A percentile compares a stretch with the other conserved stretches of the same genome.
phyloP scores from a whole-genome alignment of 2,329 filamentous ascomycete genomes.

The Teratosphaeria nubilosa region DNA sequence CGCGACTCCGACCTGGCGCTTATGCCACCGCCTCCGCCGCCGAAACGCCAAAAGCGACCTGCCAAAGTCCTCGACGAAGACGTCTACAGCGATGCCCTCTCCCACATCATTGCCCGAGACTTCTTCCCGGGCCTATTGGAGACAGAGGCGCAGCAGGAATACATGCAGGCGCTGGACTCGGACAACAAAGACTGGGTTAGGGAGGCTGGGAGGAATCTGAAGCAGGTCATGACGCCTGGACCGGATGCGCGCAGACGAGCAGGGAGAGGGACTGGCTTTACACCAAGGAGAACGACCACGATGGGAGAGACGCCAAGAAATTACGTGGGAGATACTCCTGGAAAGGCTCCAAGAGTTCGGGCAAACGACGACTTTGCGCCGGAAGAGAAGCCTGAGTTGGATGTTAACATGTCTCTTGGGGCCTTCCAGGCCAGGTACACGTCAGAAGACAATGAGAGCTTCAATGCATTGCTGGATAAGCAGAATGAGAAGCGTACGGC shows the following conservation, averaged over 20 bases:
- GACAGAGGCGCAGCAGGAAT: slow-evolving; percentile 79
- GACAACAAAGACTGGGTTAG: slow-evolving; percentile 78
- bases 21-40: slow-evolving; percentile 81
- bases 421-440: slow-evolving; percentile 90
- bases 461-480: slow-evolving; percentile 82
- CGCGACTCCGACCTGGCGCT: slow-evolving; percentile 55
- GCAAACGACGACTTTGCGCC: slow-evolving; percentile 22
- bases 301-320: slow-evolving; percentile 25
- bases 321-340: slow-evolving; percentile 64
- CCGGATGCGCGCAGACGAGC: slow-evolving; percentile 35
- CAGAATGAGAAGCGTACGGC: slow-evolving; percentile 77
- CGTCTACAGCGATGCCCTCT: slow-evolving; percentile 79
- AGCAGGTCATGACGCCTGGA: slow-evolving; percentile 72
- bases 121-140: slow-evolving; percentile 91
- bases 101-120: slow-evolving; percentile 89
- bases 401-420: slow-evolving; percentile 70
- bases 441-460: slow-evolving; percentile 95
- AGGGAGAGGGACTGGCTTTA: slow-evolving; percentile 30
- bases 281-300: slow-evolving; percentile 13
- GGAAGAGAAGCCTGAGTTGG: slow-evolving; percentile 42
- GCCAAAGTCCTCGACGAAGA: slow-evolving; percentile 86
- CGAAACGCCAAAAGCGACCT: slow-evolving; percentile 86
- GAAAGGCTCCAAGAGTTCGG: slow-evolving; percentile 44
- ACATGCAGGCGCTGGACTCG: slow-evolving; percentile 81
- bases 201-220: slow-evolving; percentile 55